Evolutionary conservation across 257 asterid genomes (phyloP).

Genomic region (Solanum medicagineum): DNA sequence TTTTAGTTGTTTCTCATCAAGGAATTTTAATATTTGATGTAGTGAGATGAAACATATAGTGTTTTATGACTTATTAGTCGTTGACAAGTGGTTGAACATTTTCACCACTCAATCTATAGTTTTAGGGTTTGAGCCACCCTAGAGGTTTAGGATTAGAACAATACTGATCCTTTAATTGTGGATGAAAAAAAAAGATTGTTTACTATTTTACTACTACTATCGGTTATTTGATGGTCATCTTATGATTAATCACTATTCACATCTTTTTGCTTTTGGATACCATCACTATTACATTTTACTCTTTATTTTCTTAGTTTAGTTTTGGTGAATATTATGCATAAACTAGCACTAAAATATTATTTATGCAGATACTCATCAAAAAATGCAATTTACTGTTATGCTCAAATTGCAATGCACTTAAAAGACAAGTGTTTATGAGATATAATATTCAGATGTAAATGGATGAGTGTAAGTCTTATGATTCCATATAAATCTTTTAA

Average conservation of each 20-base stretch:
- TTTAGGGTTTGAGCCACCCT: not conserved
- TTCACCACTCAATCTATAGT: not conserved
- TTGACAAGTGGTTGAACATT: not conserved
- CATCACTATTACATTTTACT: not conserved
- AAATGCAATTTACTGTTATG: constrained; percentile 30
- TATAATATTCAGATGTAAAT: constrained; percentile 76
- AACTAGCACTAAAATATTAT: not conserved
- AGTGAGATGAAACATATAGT: not conserved
- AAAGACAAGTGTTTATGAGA: constrained; percentile 80
- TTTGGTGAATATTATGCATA: not conserved
- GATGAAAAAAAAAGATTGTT: too few species aligned
- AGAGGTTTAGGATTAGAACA: too few species aligned
- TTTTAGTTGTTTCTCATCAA: not conserved
- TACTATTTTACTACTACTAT: not conserved
- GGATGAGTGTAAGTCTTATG: constrained; percentile 68
- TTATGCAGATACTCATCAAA: constrained; percentile 66
- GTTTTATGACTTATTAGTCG: not conserved
- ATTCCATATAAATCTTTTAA: not conserved
- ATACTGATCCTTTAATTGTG: too few species aligned
- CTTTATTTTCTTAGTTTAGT: not conserved
- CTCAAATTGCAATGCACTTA: constrained; percentile 63
- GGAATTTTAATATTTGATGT: not conserved
- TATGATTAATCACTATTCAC: not conserved
- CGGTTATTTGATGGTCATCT: not conserved
- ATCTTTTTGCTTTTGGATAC: not conserved